Evolutionary conservation across 2,329 filamentous ascomycete genomes (phyloP), one percentile per base, ranked within the genome.

Genomic region (Amesomyces nigricolor): DNA sequence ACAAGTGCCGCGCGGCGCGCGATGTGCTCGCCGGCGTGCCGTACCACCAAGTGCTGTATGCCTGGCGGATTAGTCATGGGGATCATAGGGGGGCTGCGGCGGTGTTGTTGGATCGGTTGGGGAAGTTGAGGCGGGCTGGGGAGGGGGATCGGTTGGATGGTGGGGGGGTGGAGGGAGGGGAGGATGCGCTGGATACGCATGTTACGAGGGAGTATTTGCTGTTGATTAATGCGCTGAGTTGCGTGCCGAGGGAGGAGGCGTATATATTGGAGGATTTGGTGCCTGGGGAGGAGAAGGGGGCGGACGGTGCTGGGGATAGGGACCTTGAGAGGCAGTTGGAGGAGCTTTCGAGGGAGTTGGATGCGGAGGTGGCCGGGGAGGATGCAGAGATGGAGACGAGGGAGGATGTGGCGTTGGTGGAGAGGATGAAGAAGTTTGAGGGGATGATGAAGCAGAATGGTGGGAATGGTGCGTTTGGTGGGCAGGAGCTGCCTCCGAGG

Each of bases 151-250:
- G 75, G 58, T 70, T 79, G n/a, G 63, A 73, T 43, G 56, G 45
- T 19, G 59, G 59, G 11, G 63, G 58, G 6, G 22, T 26, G 22
- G 22, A 26, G n/a, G 65, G 60, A 1, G 73, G 74, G 4, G 78
- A 78, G 16, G 82, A 85, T 58, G 75, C 77, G 4, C 73, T 84
- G 10, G 83, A 86, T 62, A 86, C 83, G 0, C 77, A 78, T 0
- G 78, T 88, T 32, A 84, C 86, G 46, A 82, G 88, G 63, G 87
- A 89, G 65, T 94, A 95, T 65, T 75, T 97, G n/a, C 79, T 91
- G 58, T 80, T 99, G 44, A 95, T 99, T 74, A 99, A 99, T 68
- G 86, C 90, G 1, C 77, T 99, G 58, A 89, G 88, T 62, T 96
- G 90, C 61, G 90, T 77, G 85, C 56, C 83, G 80, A 62, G 22